These are phyloP conservation scores for Coprinopsis marcescibilis DNA, from an alignment of 768 basidiomycete genomes.

Conservation along the genomic window DNA sequence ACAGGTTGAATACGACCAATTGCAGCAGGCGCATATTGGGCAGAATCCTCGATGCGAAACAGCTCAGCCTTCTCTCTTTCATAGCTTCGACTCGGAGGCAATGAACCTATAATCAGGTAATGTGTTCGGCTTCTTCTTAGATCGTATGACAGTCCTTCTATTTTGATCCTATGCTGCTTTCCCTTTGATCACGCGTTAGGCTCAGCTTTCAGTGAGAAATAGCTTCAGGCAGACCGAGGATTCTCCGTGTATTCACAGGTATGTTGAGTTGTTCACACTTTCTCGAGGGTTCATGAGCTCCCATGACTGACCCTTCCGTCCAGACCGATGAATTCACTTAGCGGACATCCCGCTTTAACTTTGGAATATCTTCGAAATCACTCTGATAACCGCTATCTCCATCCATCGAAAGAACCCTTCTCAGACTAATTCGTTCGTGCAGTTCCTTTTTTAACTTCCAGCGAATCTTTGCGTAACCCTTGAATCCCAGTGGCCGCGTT, in stretches of 20 bases:
- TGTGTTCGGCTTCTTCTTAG: slow-evolving; percentile 1
- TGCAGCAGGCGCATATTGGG: slow-evolving; percentile 51
- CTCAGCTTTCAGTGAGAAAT: too few relatives aligned
- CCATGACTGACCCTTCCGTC: too few relatives aligned
- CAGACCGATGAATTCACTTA: neutral
- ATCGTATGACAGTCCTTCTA: slow-evolving; percentile 3
- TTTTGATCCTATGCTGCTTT: neutral
- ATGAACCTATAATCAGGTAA: neutral
- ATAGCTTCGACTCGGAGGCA: neutral
- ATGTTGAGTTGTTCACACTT: neutral
- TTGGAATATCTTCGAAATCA: slow-evolving; percentile 9
- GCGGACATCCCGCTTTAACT: neutral
- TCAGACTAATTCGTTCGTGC: neutral
- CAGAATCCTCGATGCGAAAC: neutral
- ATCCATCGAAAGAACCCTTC: slow-evolving; percentile 1
- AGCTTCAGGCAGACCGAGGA: too few relatives aligned
- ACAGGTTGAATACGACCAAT: slow-evolving; percentile 4
- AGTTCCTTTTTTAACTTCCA: slow-evolving; percentile 2
- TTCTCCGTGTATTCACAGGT: neutral
- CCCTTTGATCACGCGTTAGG: slow-evolving; percentile 1
- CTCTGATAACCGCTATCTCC: slow-evolving; percentile 12
- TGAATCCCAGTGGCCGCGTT: too few relatives aligned
- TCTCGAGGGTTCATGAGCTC: too few relatives aligned
- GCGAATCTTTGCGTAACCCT: neutral
- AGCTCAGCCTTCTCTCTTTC: neutral